phyloP scores from a whole-genome alignment of 345 rosid species.

The Adansonia digitata region DNA sequence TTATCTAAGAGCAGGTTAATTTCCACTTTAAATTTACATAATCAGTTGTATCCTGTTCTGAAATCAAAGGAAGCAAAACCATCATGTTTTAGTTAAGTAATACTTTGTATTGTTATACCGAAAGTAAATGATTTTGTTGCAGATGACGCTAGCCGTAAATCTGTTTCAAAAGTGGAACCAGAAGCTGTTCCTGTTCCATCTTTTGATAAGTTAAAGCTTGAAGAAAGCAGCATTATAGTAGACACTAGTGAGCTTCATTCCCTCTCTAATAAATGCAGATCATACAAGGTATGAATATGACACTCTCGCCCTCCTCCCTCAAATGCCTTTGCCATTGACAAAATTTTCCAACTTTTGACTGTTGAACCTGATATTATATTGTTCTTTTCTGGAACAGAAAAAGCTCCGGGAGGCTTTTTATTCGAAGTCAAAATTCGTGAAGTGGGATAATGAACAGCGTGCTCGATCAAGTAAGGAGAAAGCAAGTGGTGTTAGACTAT shows the following conservation, averaged over 20 bases:
- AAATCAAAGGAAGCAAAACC: too few species aligned
- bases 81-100: neutral
- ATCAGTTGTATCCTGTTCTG: neutral
- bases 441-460: neutral
- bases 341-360: neutral
- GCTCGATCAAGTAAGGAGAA: neutral
- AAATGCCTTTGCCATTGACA: neutral
- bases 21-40: neutral
- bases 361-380: neutral
- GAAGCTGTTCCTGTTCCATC: constrained; percentile 4
- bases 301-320: neutral
- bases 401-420: neutral
- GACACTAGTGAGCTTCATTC: constrained; percentile 10
- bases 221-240: constrained; percentile 27
- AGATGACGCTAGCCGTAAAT: neutral
- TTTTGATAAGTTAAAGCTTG: constrained; percentile 11
- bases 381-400: constrained; percentile 7
- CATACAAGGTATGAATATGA: constrained; percentile 27
- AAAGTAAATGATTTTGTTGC: constrained; percentile 1
- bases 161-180: neutral
- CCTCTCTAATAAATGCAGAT: neutral
- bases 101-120: neutral
- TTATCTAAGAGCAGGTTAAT: neutral
- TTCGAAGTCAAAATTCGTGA: neutral
- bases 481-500: neutral